Base-by-base conservation (phyloP, 345 rosid species). In the Erucastrum elatum region DNA sequence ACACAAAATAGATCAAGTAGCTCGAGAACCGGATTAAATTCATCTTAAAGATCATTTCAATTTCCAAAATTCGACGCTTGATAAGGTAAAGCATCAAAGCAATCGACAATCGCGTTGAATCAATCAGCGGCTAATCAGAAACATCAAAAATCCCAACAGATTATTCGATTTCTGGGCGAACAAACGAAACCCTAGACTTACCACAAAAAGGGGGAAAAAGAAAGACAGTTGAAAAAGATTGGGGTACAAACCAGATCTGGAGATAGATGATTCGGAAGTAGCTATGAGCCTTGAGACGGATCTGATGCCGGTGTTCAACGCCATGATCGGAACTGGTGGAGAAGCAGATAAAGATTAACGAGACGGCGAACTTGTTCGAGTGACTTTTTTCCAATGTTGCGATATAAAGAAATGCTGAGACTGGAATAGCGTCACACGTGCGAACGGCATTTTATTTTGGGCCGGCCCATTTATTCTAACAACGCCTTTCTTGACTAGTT, bases 221-320 rank as follows among this genome's bases (percentile, higher is more conserved):
- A 26, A 49, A n/a, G 55, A 33, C 12, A 66, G 21, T 35, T 26
- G 1, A 29, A 73, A 67, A 0, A 29, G 67, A 67, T 21, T 21
- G 70, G 17, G 15, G 7, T 33, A 72, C 82, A 8, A 60, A 90
- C 98, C 97, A 75, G 96, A 85, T 62, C 82, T 87, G 66, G 87
- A 83, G 37, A 87, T 29, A 41, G 88, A 62, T 29, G 92, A 80
- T 66, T 84, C 85, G 21, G 97, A 81, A 3, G 90, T 85, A 12
- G 84, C 70, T 0, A 94, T 46, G 15, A 94, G 84, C 90, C 71
- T 90, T 5, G 98, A 83, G 39, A 87, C 85, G 31, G 95, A 90
- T 89, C 95, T 84, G 66, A 94, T 59, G 0, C 90, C 89, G 34
- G 78, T 87, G 87, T 81, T 88, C 86, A 88, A 74, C 86, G 94